Evolutionary conservation across 768 basidiomycete genomes (phyloP).

Genomic region (Infundibulicybe gibba): DNA sequence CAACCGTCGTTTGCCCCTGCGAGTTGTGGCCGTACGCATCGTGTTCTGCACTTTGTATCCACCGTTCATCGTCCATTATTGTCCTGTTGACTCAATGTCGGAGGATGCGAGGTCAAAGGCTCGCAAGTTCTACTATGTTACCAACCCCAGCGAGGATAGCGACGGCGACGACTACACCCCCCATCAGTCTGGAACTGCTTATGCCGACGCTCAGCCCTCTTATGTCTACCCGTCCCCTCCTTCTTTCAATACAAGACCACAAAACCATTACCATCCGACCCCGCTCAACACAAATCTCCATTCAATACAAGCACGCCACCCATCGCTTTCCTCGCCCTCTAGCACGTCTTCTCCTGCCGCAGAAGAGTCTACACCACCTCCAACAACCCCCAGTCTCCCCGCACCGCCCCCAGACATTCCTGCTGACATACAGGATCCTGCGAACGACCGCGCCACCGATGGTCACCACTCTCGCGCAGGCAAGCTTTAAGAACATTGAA

Average conservation of each 20-base stretch:
- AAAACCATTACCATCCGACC: constrained; percentile 14
- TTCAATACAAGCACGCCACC: constrained; percentile 36
- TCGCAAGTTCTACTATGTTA: constrained; percentile 48
- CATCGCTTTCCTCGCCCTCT: constrained; percentile 66
- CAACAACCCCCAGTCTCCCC: constrained; percentile 56
- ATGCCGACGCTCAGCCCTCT: constrained; percentile 6
- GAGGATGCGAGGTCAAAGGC: constrained; percentile 49
- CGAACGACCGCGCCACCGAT: constrained; percentile 10
- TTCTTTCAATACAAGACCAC: constrained; percentile 7
- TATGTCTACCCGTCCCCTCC: constrained; percentile 3
- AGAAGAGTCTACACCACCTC: constrained; percentile 69
- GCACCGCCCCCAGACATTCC: constrained; percentile 37
- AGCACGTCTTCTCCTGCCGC: constrained; percentile 59
- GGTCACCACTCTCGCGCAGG: constrained; percentile 21
- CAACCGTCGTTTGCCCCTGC: no score
- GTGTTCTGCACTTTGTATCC: not conserved
- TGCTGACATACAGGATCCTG: constrained; percentile 30
- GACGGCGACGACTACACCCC: constrained; percentile 19
- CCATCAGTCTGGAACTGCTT: constrained; percentile 6
- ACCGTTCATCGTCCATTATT: constrained; percentile 1
- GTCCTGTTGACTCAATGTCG: constrained; percentile 39
- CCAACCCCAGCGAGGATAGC: constrained; percentile 51
- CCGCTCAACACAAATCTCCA: constrained; percentile 31
- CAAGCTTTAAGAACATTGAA: constrained; percentile 31
- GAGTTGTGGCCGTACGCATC: no score